Conservation (phyloP, 1,284 basidiomycete species). For the Inonotus obliquus region DNA sequence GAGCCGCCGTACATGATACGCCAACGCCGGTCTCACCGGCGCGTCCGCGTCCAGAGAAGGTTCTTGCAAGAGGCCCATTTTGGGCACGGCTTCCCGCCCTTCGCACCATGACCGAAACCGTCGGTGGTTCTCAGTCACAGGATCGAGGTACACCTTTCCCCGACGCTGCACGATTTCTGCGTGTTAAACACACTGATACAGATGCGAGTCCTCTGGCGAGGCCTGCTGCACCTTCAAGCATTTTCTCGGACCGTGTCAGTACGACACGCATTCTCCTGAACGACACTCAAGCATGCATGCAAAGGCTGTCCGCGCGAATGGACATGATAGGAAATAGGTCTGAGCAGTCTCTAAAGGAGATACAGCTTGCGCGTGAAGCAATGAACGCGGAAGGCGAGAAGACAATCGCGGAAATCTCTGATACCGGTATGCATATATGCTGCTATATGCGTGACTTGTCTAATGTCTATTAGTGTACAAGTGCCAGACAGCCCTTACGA, state of each 20-base stretch:
- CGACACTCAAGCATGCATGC: constrained; percentile 17
- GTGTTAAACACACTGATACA: background rate
- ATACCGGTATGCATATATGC: constrained; percentile 12
- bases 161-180: background rate
- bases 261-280: constrained; percentile 13
- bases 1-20: background rate
- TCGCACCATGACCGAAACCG: background rate
- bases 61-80: constrained; percentile 7
- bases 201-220: background rate
- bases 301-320: constrained; percentile 16
- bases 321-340: constrained; percentile 7
- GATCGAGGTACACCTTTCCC: background rate
- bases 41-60: background rate
- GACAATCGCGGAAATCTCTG: constrained; percentile 8
- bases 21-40: background rate
- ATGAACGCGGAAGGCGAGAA: constrained; percentile 6
- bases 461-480: constrained; percentile 9
- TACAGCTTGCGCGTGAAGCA: constrained; percentile 11
- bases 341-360: constrained; percentile 13
- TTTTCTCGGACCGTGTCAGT: constrained; percentile 13
- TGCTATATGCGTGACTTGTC: background rate
- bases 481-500: constrained; percentile 8
- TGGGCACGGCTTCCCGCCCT: constrained; percentile 12
- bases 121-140: background rate
- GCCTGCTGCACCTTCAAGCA: constrained; percentile 1